Evolutionary conservation across 495 filamentous ascomycete genomes (phyloP), one percentile per base, ranked within the genome.

Genomic region (Hypoxylon lienhwacheense): DNA sequence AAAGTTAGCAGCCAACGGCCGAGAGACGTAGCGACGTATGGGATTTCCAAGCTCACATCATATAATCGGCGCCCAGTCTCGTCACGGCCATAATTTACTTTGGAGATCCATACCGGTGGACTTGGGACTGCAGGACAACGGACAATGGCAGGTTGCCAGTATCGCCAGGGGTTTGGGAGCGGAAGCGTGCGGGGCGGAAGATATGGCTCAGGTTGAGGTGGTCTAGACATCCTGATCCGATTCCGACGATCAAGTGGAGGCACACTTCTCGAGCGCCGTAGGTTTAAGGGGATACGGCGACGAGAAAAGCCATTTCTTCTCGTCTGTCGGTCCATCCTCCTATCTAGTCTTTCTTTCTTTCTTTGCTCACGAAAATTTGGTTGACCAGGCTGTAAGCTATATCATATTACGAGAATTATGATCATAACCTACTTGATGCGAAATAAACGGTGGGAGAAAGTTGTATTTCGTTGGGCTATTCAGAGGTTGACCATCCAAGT

Each of bases 11-110:
- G 5, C 1, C 8, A 12, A 11, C 7, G 14, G 8, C 29, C 4
- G 15, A 49, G 25, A 2, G 33, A 44, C 7, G 16, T 24, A 24
- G 7, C 8, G 8, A 7, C 4, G n/a, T 36, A 22, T 10, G 17
- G 33, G 8, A 19, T 11, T 17, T 28, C 6, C 2, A 1, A 26
- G 17, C 49, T 45, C 12, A 59, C 56, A 49, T 59, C 44, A 7
- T n/a, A 40, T 1, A 53, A n/a, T 28, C 10, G 44, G 12, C 49
- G 0, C 10, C 17, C 15, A 1, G 33, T 36, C 29, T 12, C 17
- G 5, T 16, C 10, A 1, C 10, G 21, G 21, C 55, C 39, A 8
- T 39, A 53, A 2, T 19, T 6, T n/a, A 3, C 1, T 6, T 15
- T 20, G 1, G 14, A 7, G 14, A 31, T 7, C 35, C 55, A 53